Evolutionary conservation across 192 early-diverging fungal genomes (phyloP), one percentile per base, ranked within the genome.

Genomic region (Backusella tuberculispora): DNA sequence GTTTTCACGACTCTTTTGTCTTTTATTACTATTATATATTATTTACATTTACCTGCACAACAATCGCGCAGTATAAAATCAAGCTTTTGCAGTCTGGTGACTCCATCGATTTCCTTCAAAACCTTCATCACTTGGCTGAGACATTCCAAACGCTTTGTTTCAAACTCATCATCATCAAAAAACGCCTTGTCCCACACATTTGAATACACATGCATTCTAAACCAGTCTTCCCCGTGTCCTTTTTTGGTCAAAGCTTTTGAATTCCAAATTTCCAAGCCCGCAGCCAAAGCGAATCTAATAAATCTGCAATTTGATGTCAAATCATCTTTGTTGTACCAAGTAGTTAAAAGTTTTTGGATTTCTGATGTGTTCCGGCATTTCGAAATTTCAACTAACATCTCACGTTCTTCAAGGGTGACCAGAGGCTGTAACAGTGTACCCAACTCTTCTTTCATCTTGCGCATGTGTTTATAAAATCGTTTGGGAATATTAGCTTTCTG

Each of bases 11-110:
- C n/a, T n/a, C n/a, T n/a, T n/a, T n/a, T n/a, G n/a, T n/a, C n/a
- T n/a, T n/a, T n/a, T n/a, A n/a, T n/a, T n/a, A n/a, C n/a, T n/a
- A n/a, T n/a, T n/a, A n/a, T n/a, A n/a, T n/a, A n/a, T n/a, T n/a
- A n/a, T n/a, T n/a, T n/a, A n/a, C n/a, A n/a, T n/a, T n/a, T n/a
- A n/a, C n/a, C n/a, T n/a, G n/a, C n/a, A n/a, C n/a, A n/a, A n/a
- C n/a, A n/a, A 29, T 47, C 67, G 26, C 67, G 67, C 0, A 69
- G 19, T 21, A 69, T 69, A 46, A 47, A 69, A 29, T 69, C 67
- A 45, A 69, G 9, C 4, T 29, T 45, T 48, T 47, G 21, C 14
- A 29, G 8, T 48, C 24, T 69, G 2, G 24, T 21, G 14, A 47
- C 67, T 12, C 47, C 7, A 0, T 37, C 12, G 4, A 10, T 26